Percentiles rank a stretch among this genome's conserved stretches.
Evolutionary conservation across 2,329 filamentous ascomycete species (phyloP).

Genomic region (Aspergillus pseudotamarii): DNA sequence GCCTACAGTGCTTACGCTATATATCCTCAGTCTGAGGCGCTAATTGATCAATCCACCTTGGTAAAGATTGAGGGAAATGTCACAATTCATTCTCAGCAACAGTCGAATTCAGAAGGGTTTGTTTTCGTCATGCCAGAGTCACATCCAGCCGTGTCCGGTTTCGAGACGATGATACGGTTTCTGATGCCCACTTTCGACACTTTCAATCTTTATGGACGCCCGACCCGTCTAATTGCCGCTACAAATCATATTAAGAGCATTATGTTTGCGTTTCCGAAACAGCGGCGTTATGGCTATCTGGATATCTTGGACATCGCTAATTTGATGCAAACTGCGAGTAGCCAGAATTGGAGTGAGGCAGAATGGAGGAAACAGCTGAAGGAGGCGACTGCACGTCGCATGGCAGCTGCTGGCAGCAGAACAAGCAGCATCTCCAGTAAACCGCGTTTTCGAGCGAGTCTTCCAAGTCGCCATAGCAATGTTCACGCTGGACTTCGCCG

Average conservation of each 20-base stretch:
- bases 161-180: constrained; percentile 92
- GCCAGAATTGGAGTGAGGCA: constrained; percentile 75
- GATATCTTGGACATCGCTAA: constrained; percentile 83
- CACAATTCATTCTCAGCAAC: constrained; percentile 78
- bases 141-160: constrained; percentile 86
- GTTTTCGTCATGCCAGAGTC: constrained; percentile 98
- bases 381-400: constrained; percentile 70
- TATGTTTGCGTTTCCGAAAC: constrained; percentile 97
- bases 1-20: constrained; percentile 93
- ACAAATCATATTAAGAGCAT: constrained; percentile 82
- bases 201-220: constrained; percentile 87
- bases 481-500: constrained; percentile 36
- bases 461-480: constrained; percentile 38
- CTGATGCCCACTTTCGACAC: constrained; percentile 94
- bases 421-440: constrained; percentile 61
- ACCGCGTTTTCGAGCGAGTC: constrained; percentile 40
- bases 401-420: constrained; percentile 41
- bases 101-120: constrained; percentile 83
- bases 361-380: constrained; percentile 91
- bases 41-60: constrained; percentile 92
- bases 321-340: constrained; percentile 78
- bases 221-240: constrained; percentile 82
- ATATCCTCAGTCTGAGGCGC: constrained; percentile 89
- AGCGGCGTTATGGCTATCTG: constrained; percentile 84
- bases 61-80: constrained; percentile 93